Percentiles rank a stretch among this genome's conserved stretches.
Conservation (phyloP, 2,329 filamentous ascomycete genomes). For the Aspergillus persii region DNA sequence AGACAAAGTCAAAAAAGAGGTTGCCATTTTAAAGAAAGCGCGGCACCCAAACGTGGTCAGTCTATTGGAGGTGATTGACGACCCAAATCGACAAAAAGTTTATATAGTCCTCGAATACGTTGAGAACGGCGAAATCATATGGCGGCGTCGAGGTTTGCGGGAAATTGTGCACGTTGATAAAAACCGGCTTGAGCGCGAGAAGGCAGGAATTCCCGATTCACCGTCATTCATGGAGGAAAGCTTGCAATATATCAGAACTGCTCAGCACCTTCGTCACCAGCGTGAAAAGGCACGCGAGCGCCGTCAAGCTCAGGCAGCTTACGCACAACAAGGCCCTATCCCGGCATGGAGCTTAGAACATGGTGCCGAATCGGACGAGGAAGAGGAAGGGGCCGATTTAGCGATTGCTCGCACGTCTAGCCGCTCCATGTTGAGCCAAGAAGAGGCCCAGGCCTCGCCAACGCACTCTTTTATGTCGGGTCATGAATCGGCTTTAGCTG, state of each 20-base stretch:
- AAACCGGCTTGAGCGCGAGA: conserved; percentile 68
- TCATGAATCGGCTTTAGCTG: conserved; percentile 42
- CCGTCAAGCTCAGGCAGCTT: conserved; percentile 57
- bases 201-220: conserved; percentile 76
- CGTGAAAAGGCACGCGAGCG: conserved; percentile 60
- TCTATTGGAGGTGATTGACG: conserved; percentile 94
- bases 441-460: conserved; percentile 55
- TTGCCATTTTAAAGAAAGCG: conserved; percentile 97
- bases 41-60: conserved; percentile 96
- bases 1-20: conserved; percentile 83
- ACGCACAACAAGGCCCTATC: conserved; percentile 50
- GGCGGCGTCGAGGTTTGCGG: conserved; percentile 83
- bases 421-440: conserved; percentile 38
- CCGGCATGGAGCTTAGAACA: conserved; percentile 84
- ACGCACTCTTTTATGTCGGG: conserved; percentile 52
- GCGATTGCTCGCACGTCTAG: conserved; percentile 33
- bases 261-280: conserved; percentile 41
- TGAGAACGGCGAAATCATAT: conserved; percentile 88
- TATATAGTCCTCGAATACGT: conserved; percentile 97
- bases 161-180: conserved; percentile 83
- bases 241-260: conserved; percentile 39
- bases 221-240: conserved; percentile 45
- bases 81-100: conserved; percentile 93
- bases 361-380: conserved; percentile 58
- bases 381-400: conserved; percentile 41